phyloP scores from a whole-genome alignment of 192 early-diverging fungal species.

The Phycomyces nitens region DNA sequence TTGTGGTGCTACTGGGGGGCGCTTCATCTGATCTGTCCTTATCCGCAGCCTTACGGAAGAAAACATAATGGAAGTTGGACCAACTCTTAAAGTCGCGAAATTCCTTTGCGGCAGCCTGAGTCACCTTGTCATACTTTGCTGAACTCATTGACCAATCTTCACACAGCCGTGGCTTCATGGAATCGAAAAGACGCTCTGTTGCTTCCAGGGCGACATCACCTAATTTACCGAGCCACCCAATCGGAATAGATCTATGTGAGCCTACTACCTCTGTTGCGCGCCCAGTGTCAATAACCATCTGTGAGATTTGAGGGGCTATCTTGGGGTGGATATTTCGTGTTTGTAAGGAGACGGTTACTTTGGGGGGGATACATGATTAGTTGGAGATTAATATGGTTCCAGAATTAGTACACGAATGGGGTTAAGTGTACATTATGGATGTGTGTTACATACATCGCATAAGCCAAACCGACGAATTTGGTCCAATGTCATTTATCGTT shows the following conservation, averaged over 20 bases:
- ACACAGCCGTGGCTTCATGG: constrained; percentile 26
- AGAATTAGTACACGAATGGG: not conserved
- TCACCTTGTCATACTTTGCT: constrained; percentile 26
- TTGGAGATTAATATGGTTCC: not conserved
- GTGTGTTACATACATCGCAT: constrained; percentile 27
- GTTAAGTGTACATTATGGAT: not conserved
- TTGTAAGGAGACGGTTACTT: constrained; percentile 35
- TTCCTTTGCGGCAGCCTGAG: constrained; percentile 9
- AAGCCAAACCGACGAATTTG: constrained; percentile 32
- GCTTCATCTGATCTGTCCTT: not conserved
- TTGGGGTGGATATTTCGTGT: constrained; percentile 20
- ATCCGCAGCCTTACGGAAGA: constrained; percentile 6
- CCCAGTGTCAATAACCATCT: not conserved
- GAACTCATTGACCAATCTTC: constrained; percentile 34
- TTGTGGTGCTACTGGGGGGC: too few species aligned
- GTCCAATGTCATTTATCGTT: constrained; percentile 23
- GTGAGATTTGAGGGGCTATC: constrained; percentile 9
- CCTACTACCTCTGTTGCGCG: constrained; percentile 1
- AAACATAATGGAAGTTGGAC: constrained; percentile 27
- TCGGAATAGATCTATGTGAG: constrained; percentile 26
- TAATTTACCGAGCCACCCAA: constrained; percentile 29
- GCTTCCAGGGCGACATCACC: constrained; percentile 25
- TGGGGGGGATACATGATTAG: not conserved
- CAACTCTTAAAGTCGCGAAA: constrained; percentile 32
- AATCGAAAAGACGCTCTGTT: constrained; percentile 22